A percentile compares a stretch with the other conserved stretches of the same genome.
Conservation (phyloP, 2,329 filamentous ascomycete species). For the Fusarium fujikuroi region DNA sequence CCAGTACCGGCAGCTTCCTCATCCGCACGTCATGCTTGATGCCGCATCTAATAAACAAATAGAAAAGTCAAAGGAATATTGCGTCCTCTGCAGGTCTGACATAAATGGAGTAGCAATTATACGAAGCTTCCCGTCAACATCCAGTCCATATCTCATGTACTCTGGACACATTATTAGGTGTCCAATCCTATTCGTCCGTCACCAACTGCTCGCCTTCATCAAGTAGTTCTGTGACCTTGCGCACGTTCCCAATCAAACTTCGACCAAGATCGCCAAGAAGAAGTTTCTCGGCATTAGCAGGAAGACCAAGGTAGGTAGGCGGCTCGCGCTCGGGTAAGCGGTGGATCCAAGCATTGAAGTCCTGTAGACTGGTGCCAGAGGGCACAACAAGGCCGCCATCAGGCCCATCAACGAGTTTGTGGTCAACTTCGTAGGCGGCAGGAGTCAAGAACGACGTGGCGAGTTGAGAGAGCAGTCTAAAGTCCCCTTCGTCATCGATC, state of each 20-base stretch:
- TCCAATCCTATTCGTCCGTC: constrained; percentile 63
- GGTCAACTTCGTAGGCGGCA: constrained; percentile 89
- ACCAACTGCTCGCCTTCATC: constrained; percentile 95
- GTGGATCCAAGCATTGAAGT: constrained; percentile 93
- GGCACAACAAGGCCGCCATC: constrained; percentile 78
- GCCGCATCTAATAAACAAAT: constrained; percentile 16
- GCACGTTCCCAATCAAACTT: constrained; percentile 85
- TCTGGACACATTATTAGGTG: background rate
- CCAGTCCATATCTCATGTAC: background rate
- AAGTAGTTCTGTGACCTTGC: constrained; percentile 85
- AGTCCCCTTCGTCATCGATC: constrained; percentile 91
- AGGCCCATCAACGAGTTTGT: constrained; percentile 81
- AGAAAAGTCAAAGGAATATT: background rate
- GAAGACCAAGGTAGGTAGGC: constrained; percentile 91
- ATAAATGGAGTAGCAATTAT: background rate
- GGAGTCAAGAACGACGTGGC: constrained; percentile 85
- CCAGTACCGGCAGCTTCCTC: constrained; percentile 1
- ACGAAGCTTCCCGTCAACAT: background rate
- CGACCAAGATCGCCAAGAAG: constrained; percentile 87
- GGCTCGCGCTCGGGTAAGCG: constrained; percentile 93
- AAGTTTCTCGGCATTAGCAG: constrained; percentile 96
- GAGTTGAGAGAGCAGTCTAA: constrained; percentile 75
- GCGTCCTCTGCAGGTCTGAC: constrained; percentile 7
- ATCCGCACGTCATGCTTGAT: constrained; percentile 24
- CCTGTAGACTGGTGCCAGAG: constrained; percentile 80